Percentiles rank a stretch among this genome's conserved stretches.
phyloP scores from a whole-genome alignment of 306 rosid species.

The cucumber (Cucumis sativus) region Cucumber_9930_V3 NC_026660.2:3411501-3412000 shows the following conservation, averaged over 20 bases:
- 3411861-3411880: neutral
- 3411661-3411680: neutral
- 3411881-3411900: conserved; percentile 74
- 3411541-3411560: neutral
- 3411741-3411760: neutral
- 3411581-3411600: neutral
- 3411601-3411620: neutral
- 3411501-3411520: neutral
- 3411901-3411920: conserved; percentile 77
- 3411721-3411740: neutral
- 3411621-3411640: neutral
- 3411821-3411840: neutral
- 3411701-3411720: too few species aligned
- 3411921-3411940: conserved; percentile 87
- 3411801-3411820: neutral
- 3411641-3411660: conserved; percentile 2
- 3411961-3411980: conserved; percentile 83
- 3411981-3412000: conserved; percentile 84
- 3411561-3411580: conserved; percentile 10
- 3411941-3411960: conserved; percentile 88
- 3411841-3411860: neutral
- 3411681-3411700: conserved; percentile 3
- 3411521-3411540: neutral
- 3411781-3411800: neutral
- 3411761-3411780: neutral